Base-by-base conservation (phyloP, 1,284 basidiomycete genomes). In the Moesziomyces sp. region DNA sequence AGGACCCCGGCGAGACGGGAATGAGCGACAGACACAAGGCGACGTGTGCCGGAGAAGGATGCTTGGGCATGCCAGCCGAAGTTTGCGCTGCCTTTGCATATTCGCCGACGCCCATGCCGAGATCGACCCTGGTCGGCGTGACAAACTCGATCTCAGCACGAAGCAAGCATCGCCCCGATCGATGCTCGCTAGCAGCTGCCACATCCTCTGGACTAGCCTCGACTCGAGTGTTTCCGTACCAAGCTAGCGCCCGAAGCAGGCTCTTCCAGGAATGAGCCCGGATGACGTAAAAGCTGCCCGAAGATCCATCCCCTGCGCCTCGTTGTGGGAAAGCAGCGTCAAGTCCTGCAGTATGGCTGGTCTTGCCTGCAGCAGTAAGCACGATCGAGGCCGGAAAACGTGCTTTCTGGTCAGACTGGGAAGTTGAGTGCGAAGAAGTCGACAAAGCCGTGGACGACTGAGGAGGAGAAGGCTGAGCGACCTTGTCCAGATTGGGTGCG, bases 181-280 rank as follows among this genome's bases (percentile, higher is more conserved):
- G 35, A 35, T 52, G 51, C n/a, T 59, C 58, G 48, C 45, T 51
- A 2, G 69, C 73, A 2, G 73, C 64, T 8, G 70, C 78, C 0
- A 74, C 66, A 7, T 74, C 74, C 35, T 58, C 64, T 6, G 77
- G 74, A 1, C 59, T 60, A 4, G 77, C 74, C 44, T 77, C 74
- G 42, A 79, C 56, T 5, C 66, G 57, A 13, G 63, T 78, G 54
- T 79, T 79, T 24, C 78, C 78, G 19, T 77, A 78, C 78, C 78
- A 79, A 14, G 78, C 78, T 14, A 78, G 42, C 28, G 76, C 71
- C 13, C 78, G 66, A 28, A 79, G 67, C 30, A 79, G 49, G 47
- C 61, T 65, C 47, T 77, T 78, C 78, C 78, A 79, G 7, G 69
- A 72, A 24, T 62, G 65, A 16, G 77, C 75, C 19, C 77, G 71